These are phyloP conservation scores for Pyrrhoderma noxium DNA, from an alignment of 1,284 basidiomycete genomes.

Conservation along the genomic window DNA sequence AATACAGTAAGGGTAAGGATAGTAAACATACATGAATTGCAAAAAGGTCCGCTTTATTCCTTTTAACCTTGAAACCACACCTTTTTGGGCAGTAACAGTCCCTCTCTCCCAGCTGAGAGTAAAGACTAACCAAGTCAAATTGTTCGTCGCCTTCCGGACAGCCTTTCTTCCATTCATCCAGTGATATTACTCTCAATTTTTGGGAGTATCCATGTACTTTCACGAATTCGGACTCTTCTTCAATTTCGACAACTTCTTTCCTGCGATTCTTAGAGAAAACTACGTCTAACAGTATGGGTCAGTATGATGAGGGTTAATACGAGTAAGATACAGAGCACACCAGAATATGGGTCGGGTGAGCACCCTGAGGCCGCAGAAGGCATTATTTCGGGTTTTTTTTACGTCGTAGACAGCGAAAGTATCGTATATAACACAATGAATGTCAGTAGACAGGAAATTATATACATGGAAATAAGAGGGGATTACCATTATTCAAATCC, in stretches of 20 bases:
- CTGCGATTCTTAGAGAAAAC: conserved; percentile 88
- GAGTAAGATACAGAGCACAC: conserved; percentile 29
- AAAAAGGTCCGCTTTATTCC: conserved; percentile 75
- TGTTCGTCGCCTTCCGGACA: conserved; percentile 91
- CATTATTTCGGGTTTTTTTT: conserved; percentile 46
- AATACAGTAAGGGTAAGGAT: conserved; percentile 1
- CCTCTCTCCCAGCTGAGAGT: conserved; percentile 61
- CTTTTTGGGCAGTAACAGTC: conserved; percentile 62
- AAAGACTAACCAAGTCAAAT: conserved; percentile 78
- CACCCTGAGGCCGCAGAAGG: conserved; percentile 28
- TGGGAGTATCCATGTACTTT: conserved; percentile 39
- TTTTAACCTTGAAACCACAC: conserved; percentile 53
- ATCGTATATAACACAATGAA: conserved; percentile 29
- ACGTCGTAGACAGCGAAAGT: conserved; percentile 74
- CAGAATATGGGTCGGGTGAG: conserved; percentile 80
- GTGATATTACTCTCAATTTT: conserved; percentile 63
- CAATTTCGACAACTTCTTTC: conserved; percentile 80
- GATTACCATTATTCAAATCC: too few relatives aligned
- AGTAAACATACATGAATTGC: conserved; percentile 69
- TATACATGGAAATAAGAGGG: conserved; percentile 17
- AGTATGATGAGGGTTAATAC: not conserved
- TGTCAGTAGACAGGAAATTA: conserved; percentile 1
- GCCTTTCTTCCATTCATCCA: conserved; percentile 94
- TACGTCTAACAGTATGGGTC: conserved; percentile 45
- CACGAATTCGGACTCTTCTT: conserved; percentile 63